phyloP scores from a whole-genome alignment of 1,284 basidiomycete genomes.

The Ustilago nuda region DNA sequence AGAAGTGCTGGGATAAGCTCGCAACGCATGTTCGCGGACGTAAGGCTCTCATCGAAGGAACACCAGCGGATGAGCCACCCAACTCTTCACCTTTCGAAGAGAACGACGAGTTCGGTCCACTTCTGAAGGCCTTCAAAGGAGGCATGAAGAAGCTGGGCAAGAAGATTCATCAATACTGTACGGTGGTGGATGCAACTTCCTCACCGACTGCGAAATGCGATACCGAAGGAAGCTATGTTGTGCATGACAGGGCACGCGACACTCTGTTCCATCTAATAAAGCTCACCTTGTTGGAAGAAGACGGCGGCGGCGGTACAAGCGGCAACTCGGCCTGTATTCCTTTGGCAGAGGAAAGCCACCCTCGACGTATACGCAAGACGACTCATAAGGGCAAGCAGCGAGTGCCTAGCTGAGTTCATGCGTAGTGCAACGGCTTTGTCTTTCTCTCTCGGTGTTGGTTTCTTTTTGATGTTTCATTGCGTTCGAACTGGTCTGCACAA shows the following conservation, averaged over 20 bases:
- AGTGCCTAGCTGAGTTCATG: neutral
- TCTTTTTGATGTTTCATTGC: no score
- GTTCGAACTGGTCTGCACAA: no score
- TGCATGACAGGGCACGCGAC: no score
- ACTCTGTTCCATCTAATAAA: no score
- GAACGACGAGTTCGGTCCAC: neutral
- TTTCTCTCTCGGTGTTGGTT: no score
- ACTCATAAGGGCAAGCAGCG: neutral
- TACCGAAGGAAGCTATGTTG: no score
- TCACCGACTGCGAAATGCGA: neutral
- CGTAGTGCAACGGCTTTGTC: no score
- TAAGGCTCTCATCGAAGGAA: neutral
- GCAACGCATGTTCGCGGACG: slow-evolving; percentile 1
- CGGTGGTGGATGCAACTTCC: slow-evolving; percentile 1
- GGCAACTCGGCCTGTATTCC: no score
- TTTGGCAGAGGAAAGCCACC: no score
- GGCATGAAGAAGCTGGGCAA: slow-evolving; percentile 14
- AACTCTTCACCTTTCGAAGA: neutral
- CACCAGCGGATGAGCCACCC: neutral
- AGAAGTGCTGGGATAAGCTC: slow-evolving; percentile 13
- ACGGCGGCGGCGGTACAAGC: neutral
- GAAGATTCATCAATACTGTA: slow-evolving; percentile 18
- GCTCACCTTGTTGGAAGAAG: neutral
- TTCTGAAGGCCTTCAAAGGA: slow-evolving; percentile 1
- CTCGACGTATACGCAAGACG: neutral